Evolutionary conservation across 345 rosid genomes (phyloP).

Genomic region (thale cress (Arabidopsis thaliana)): TAIR10.1 NC_003075.7:18120001-18120500

Average conservation of each 20-base stretch:
- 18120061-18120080: conserved; percentile 29
- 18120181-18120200: too few species aligned
- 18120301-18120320: not conserved
- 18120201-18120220: too few species aligned
- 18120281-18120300: too few species aligned
- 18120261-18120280: too few species aligned
- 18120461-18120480: conserved; percentile 21
- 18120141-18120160: too few species aligned
- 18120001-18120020: conserved; percentile 5
- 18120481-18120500: conserved; percentile 10
- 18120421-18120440: not conserved
- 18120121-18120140: not conserved
- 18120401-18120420: conserved; percentile 16
- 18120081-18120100: conserved; percentile 21
- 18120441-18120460: not conserved
- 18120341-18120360: conserved; percentile 9
- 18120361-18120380: too few species aligned
- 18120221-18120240: too few species aligned
- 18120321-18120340: not conserved
- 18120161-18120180: not conserved
- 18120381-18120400: not conserved
- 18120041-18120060: conserved; percentile 34
- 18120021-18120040: conserved; percentile 35
- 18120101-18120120: not conserved
- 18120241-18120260: not conserved